phyloP scores from a whole-genome alignment of 768 basidiomycete genomes.

The Mycena vulgaris region DNA sequence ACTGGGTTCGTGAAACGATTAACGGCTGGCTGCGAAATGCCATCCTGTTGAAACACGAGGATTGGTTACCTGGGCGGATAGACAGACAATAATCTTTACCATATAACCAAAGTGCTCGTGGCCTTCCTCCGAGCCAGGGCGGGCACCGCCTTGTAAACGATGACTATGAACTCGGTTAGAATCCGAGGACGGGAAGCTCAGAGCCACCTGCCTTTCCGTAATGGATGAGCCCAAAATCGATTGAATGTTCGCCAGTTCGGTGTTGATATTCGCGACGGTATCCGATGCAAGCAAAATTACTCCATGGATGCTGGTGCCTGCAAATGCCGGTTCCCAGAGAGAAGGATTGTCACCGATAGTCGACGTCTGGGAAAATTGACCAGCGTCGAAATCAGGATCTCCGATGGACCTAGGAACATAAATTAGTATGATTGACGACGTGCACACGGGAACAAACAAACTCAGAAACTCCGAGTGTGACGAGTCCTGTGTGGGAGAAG shows the following conservation, averaged over 20 bases:
- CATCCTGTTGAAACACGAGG: constrained; percentile 25
- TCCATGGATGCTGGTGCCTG: constrained; percentile 41
- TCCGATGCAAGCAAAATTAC: constrained; percentile 45
- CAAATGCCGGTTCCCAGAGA: constrained; percentile 39
- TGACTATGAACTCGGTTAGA: constrained; percentile 8
- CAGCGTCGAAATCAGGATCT: constrained; percentile 30
- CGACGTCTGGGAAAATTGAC: constrained; percentile 24
- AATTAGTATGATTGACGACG: background rate
- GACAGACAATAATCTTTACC: constrained; percentile 24
- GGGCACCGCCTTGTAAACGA: constrained; percentile 39
- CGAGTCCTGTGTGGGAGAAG: constrained; percentile 40
- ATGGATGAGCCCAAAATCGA: constrained; percentile 38
- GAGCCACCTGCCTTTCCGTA: constrained; percentile 30
- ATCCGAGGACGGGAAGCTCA: background rate
- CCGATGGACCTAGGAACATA: constrained; percentile 29
- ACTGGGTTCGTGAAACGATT: constrained; percentile 36
- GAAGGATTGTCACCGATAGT: constrained; percentile 34
- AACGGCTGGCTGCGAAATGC: constrained; percentile 42
- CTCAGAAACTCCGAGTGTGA: constrained; percentile 35
- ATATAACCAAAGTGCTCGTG: constrained; percentile 49
- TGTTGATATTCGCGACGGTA: constrained; percentile 38
- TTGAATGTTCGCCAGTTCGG: constrained; percentile 39
- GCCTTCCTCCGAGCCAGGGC: constrained; percentile 44
- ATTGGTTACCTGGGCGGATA: background rate
- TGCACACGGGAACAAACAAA: background rate